A percentile compares a stretch with the other conserved stretches of the same genome.
Evolutionary conservation across 2,329 filamentous ascomycete genomes (phyloP).

Genomic region (Sporothrix inflata): DNA sequence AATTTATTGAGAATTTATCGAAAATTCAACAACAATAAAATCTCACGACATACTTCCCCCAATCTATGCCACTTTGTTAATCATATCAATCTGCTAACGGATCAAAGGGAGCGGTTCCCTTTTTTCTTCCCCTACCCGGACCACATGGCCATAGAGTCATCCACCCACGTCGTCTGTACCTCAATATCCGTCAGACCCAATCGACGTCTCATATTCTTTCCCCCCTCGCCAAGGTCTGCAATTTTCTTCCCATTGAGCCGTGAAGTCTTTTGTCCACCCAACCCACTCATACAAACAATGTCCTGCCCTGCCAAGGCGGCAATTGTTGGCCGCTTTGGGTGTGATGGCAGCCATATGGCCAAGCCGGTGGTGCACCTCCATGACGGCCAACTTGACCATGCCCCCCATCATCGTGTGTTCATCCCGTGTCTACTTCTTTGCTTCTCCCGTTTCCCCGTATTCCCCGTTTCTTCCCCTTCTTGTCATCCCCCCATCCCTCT

Average conservation of each 20-base stretch:
- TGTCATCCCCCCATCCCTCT: background rate
- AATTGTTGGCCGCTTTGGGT: slow-evolving; percentile 1
- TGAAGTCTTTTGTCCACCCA: background rate
- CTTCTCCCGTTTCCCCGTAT: background rate
- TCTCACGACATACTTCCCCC: too few species aligned
- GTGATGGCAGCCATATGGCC: background rate
- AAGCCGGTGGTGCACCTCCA: background rate
- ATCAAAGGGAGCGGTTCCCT: background rate
- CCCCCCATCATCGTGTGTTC: background rate
- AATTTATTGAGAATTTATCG: too few species aligned
- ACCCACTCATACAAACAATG: background rate
- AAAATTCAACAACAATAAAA: too few species aligned
- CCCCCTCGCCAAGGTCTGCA: background rate
- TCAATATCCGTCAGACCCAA: background rate
- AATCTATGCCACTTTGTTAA: too few species aligned
- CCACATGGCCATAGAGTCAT: background rate
- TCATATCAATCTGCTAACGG: background rate
- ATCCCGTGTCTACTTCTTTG: background rate
- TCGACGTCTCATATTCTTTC: background rate
- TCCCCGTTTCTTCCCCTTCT: background rate
- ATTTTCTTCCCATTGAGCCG: background rate
- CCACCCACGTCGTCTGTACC: background rate
- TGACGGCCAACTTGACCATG: background rate
- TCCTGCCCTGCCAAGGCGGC: slow-evolving; percentile 12
- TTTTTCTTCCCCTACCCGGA: background rate